Percentiles rank a stretch among this genome's conserved stretches.
Evolutionary conservation across 257 asterid species (phyloP).

Genomic region (Mentha longifolia): DNA sequence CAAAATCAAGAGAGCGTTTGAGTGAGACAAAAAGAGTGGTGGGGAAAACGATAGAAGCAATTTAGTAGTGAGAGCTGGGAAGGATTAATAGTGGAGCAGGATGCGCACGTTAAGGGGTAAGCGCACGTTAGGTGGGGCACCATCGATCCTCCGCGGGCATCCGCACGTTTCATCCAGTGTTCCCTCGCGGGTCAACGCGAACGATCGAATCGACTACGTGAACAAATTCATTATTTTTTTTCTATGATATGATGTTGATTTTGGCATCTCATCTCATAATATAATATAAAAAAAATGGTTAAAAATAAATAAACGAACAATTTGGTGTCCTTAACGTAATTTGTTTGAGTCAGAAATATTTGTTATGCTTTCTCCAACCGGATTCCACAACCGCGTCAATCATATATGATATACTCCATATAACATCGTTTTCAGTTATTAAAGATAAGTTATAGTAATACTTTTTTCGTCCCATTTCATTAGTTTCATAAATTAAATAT

Average conservation of each 20-base stretch:
- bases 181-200: constrained; percentile 23
- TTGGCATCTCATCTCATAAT: background rate
- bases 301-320: background rate
- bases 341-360: background rate
- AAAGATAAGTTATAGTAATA: too few species aligned
- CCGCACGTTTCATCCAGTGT: constrained; percentile 38
- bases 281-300: too few species aligned
- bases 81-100: constrained; percentile 30
- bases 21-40: constrained; percentile 31
- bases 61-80: constrained; percentile 17
- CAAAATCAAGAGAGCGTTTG: constrained; percentile 25
- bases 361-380: background rate
- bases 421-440: background rate
- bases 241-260: background rate
- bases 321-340: background rate
- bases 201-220: background rate
- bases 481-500: too few species aligned
- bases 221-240: background rate
- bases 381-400: background rate
- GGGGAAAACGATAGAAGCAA: constrained; percentile 29
- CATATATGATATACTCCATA: background rate
- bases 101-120: constrained; percentile 44
- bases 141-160: constrained; percentile 40
- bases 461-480: too few species aligned
- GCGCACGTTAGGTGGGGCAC: constrained; percentile 37